A percentile compares a stretch with the other conserved stretches of the same genome.
Conservation (phyloP, 1,284 basidiomycete genomes). For the Porodaedalea pini region DNA sequence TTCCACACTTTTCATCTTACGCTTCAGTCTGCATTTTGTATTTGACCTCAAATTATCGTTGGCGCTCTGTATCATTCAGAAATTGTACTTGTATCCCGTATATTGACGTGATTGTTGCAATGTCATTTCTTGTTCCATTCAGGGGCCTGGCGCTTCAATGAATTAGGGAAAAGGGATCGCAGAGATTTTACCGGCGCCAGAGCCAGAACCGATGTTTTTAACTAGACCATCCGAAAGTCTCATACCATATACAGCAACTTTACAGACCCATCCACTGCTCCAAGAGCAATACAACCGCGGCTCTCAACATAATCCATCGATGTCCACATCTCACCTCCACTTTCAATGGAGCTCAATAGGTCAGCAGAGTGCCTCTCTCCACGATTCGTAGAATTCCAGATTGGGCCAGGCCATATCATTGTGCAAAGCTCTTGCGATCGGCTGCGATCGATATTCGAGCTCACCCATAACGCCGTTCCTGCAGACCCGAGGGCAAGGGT, state of each 20-base stretch:
- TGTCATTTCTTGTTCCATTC: too few species aligned
- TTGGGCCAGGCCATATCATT: slow-evolving; percentile 6
- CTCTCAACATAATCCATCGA: slow-evolving; percentile 15
- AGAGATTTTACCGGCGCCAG: too few species aligned
- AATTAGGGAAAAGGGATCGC: too few species aligned
- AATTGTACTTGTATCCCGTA: too few species aligned
- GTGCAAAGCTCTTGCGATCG: slow-evolving; percentile 2
- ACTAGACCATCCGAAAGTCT: too few species aligned
- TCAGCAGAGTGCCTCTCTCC: background rate
- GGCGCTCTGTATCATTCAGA: too few species aligned
- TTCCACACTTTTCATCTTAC: background rate
- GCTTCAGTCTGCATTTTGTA: too few species aligned
- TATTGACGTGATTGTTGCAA: too few species aligned
- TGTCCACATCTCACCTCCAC: slow-evolving; percentile 6
- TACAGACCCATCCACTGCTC: slow-evolving; percentile 11
- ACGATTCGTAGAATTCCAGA: background rate
- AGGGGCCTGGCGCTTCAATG: too few species aligned
- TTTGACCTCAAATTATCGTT: too few species aligned
- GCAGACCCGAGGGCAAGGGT: slow-evolving; percentile 47
- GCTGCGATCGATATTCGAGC: slow-evolving; percentile 20
- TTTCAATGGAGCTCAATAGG: background rate
- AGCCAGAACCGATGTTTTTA: too few species aligned
- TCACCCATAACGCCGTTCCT: slow-evolving; percentile 58
- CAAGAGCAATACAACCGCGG: slow-evolving; percentile 14
- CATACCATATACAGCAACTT: slow-evolving; percentile 13